Evolutionary conservation across 176 grass and related monocot genomes (phyloP), one percentile per base, ranked within the genome.

Genomic region (Metroxylon sagu): DNA sequence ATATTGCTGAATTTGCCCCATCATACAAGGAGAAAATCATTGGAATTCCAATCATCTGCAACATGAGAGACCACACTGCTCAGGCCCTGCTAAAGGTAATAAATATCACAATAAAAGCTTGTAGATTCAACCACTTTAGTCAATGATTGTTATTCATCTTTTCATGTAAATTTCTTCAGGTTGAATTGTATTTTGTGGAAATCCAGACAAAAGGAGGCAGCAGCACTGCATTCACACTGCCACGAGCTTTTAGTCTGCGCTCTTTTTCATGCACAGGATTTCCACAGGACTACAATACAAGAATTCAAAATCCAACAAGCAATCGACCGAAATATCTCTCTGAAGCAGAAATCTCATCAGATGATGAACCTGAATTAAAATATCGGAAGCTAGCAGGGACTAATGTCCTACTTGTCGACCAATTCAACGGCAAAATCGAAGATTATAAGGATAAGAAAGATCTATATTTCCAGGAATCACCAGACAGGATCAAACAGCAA

Each of bases 21-120:
- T 10, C 50, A 19, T 52, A 49, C 39, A 53, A 10, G 18, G 23
- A 29, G 67, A 65, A 50, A 75, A 70, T 26, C 14, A 26, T 71
- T 18, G 64, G 78, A 50, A 54, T 70, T 12, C 63, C 78, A 62
- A 31, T 81, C 18, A 50, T 52, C 19, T 75, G 58, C 64, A 69
- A 27, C n/a, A 75, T 75, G 18, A 60, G 26, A 57, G 78, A 67
- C 28, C 17, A 52, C 8, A 25, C 58, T 54, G 48, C 43, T 26
- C 56, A 52, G 35, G 50, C 35, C 23, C 26, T 59, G 28, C 71
- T 81, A 18, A 53, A 81, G 71, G 78, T 81, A 81, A 65, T 53
- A 62, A 81, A 65, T 53, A 62, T 35, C 49, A 54, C 15, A 53
- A 68, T 1, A 2, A 25, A 48, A 18, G 14, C 18, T 26, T 17